Conservation (phyloP, 1,284 basidiomycete species). For the Rugosomyces carneus region DNA sequence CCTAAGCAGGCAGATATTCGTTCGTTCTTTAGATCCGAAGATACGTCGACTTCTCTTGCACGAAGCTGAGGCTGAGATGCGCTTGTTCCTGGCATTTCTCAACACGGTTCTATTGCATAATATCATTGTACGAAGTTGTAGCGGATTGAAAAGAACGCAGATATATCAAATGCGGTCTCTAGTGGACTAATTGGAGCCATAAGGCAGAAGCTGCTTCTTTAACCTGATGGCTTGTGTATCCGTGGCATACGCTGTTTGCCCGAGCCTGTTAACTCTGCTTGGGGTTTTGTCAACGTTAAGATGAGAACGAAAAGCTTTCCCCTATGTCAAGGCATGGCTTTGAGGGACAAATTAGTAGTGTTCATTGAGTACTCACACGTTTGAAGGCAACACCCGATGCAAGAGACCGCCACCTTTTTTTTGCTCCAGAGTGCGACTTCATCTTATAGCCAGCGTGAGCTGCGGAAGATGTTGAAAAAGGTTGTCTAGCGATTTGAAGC, state of each 20-base stretch:
- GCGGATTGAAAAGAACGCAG: not conserved
- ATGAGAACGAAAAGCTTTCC: conserved; percentile 63
- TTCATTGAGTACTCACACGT: conserved; percentile 40
- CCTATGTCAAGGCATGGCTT: conserved; percentile 33
- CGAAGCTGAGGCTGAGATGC: not conserved
- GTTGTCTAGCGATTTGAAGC: conserved; percentile 18
- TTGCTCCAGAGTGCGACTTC: conserved; percentile 74
- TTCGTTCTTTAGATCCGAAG: conserved; percentile 54
- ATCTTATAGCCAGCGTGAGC: conserved; percentile 54
- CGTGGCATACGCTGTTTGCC: conserved; percentile 59
- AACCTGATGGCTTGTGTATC: conserved; percentile 56
- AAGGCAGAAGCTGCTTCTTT: conserved; percentile 64
- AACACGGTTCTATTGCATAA: not conserved
- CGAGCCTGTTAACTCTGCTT: conserved; percentile 58
- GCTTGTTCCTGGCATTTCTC: too few species aligned
- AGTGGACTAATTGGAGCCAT: conserved; percentile 43
- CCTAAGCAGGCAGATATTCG: conserved; percentile 72
- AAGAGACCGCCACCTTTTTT: conserved; percentile 73
- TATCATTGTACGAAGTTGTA: not conserved
- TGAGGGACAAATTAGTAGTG: not conserved
- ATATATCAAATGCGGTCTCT: not conserved
- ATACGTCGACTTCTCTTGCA: not conserved
- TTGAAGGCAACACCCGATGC: conserved; percentile 64
- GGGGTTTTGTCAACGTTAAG: conserved; percentile 65
- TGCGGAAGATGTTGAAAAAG: conserved; percentile 43